Conservation (phyloP, 2,329 filamentous ascomycete species). For the Aspergillus sp. region DNA sequence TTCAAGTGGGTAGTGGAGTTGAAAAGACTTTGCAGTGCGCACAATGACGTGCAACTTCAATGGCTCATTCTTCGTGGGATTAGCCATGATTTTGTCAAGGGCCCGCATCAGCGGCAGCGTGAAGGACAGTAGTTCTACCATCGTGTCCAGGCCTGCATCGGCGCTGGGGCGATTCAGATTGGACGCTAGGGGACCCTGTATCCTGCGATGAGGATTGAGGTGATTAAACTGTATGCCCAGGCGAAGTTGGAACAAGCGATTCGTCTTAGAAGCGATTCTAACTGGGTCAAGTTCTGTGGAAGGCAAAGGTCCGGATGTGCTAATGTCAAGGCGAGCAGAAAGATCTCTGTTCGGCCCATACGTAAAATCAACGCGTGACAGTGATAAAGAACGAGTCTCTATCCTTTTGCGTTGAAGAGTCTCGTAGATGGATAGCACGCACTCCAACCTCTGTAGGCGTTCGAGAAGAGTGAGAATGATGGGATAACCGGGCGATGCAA, state of each 20-base stretch:
- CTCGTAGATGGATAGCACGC: constrained; percentile 41
- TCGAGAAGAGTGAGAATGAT: constrained; percentile 42
- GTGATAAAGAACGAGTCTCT: constrained; percentile 37
- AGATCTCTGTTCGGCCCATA: constrained; percentile 38
- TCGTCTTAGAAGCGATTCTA: constrained; percentile 27
- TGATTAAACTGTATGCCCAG: constrained; percentile 41
- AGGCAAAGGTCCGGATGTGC: constrained; percentile 27
- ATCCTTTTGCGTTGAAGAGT: constrained; percentile 40
- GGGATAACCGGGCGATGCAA: constrained; percentile 40
- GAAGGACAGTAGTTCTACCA: constrained; percentile 38
- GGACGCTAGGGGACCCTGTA: constrained; percentile 43
- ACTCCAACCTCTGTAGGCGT: constrained; percentile 44
- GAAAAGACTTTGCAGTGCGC: constrained; percentile 42
- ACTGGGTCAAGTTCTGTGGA: constrained; percentile 27
- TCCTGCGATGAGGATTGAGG: constrained; percentile 46
- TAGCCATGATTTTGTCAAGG: constrained; percentile 40
- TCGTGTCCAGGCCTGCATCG: constrained; percentile 35
- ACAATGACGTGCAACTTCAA: constrained; percentile 38
- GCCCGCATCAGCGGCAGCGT: constrained; percentile 45
- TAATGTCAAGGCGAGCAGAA: constrained; percentile 37
- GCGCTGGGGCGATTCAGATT: constrained; percentile 39
- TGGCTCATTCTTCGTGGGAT: constrained; percentile 26
- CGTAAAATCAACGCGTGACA: constrained; percentile 40
- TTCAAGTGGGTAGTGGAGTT: constrained; percentile 41
- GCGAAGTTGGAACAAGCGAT: constrained; percentile 33